Conservation (phyloP, 1,284 basidiomycete genomes). For the Flammula alnicola region DNA sequence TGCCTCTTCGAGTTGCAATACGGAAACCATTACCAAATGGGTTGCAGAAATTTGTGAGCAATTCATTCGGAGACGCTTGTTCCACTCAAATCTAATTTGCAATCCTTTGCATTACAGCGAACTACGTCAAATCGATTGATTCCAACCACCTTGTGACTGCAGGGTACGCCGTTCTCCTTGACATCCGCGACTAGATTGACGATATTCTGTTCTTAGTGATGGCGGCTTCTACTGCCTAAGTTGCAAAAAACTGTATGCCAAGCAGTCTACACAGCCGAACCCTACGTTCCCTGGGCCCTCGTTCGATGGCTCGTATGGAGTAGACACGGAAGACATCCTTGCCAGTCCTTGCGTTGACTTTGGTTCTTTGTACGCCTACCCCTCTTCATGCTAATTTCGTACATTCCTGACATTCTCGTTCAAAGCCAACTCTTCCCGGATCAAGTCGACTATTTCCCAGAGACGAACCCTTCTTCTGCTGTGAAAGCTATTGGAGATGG, state of each 20-base stretch:
- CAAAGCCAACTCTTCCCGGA: too few species aligned
- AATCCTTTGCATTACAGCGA: conserved; percentile 21
- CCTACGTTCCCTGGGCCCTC: conserved; percentile 21
- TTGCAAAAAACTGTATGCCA: conserved; percentile 24
- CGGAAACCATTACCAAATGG: conserved; percentile 26
- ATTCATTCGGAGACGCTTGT: too few species aligned
- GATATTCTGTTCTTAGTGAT: conserved; percentile 17
- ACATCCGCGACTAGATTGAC: not conserved
- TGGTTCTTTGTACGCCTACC: too few species aligned
- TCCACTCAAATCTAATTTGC: too few species aligned
- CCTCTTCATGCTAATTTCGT: too few species aligned
- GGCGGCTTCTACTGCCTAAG: conserved; percentile 26
- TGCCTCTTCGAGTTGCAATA: conserved; percentile 23
- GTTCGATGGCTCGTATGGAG: conserved; percentile 29
- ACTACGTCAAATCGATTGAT: conserved; percentile 27
- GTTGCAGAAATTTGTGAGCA: too few species aligned
- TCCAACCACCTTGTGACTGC: conserved; percentile 28
- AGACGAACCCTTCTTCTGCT: not conserved
- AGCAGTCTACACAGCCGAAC: conserved; percentile 9
- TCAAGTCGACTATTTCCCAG: not conserved
- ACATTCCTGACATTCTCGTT: too few species aligned
- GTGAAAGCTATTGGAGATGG: too few species aligned
- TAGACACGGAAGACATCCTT: conserved; percentile 30
- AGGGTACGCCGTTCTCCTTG: conserved; percentile 19
- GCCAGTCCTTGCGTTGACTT: too few species aligned